Evolutionary conservation across 257 asterid species (phyloP).

Genomic region (Asclepias syriaca): DNA sequence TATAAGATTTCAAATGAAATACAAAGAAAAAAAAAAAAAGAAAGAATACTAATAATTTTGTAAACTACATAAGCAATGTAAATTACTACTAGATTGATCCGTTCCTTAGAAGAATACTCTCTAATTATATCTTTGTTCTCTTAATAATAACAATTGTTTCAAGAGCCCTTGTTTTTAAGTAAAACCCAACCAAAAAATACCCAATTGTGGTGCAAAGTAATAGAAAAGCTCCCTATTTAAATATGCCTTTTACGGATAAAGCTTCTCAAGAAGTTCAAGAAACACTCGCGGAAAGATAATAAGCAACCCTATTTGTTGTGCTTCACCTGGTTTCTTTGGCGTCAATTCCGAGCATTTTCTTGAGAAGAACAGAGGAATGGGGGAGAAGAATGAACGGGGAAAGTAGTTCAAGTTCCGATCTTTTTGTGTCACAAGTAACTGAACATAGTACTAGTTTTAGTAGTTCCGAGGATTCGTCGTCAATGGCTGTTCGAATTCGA

Average conservation of each 20-base stretch:
- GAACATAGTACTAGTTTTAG: constrained; percentile 38
- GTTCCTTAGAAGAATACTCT: constrained; percentile 8
- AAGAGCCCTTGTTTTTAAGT: constrained; percentile 49
- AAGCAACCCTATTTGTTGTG: constrained; percentile 46
- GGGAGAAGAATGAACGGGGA: constrained; percentile 20
- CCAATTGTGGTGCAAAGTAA: constrained; percentile 1
- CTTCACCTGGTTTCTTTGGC: constrained; percentile 35
- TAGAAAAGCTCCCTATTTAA: constrained; percentile 27
- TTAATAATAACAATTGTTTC: constrained; percentile 20
- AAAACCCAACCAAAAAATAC: constrained; percentile 25
- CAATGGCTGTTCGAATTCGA: constrained; percentile 33
- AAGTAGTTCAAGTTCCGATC: constrained; percentile 46
- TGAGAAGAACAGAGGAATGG: constrained; percentile 18
- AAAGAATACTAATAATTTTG: no score
- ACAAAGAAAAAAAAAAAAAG: background rate
- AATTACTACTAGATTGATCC: background rate
- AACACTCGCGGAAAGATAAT: constrained; percentile 22
- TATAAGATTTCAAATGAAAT: background rate
- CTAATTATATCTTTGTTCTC: background rate
- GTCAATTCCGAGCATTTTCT: constrained; percentile 33
- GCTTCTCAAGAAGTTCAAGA: constrained; percentile 20
- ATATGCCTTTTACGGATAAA: constrained; percentile 45
- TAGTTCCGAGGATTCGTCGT: constrained; percentile 42
- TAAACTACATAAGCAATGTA: no score
- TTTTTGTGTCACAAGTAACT: constrained; percentile 49